Base-by-base conservation (phyloP, 768 basidiomycete species). In the Rubroboletus satanas region DNA sequence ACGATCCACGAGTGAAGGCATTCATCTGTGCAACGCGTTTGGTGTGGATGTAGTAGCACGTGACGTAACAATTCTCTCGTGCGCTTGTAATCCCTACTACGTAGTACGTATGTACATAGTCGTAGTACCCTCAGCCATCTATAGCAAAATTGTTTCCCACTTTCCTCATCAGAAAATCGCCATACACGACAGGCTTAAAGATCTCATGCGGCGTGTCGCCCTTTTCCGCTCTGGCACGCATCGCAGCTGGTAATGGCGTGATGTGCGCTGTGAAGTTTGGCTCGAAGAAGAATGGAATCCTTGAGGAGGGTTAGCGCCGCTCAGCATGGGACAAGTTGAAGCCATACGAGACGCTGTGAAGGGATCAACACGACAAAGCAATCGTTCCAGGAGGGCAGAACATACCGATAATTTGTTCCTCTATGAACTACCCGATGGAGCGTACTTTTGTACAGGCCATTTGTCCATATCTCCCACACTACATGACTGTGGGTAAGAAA, bases 401-500 rank as follows among this genome's bases (percentile, higher is more conserved):
- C 70, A 29, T 58, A 73, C 72, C 77, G 76, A 67, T 93, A 94
- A 64, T 87, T 90, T 12, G 79, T 75, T 8, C 84, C 82, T 55
- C 76, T 72, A 62, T 97, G 93, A 4, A 96, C 75, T 7, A 97
- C 94, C 4, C 91, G 81, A 70, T 96, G 94, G n/a, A 95, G 74
- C 0, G 94, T 95, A 37, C 91, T 88, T 52, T 78, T 82, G 75
- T 96, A 97, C 46, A 95, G 68, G 0, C 93, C 93, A 58, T 87
- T 84, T 6, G 88, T 86, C 93, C 93, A 96, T 44, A 86, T 79
- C 77, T 94, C 89, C 89, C 92, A 93, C 92, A 93, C 88, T 90
- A 58, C 39, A 42, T 11, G 15, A 42, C n/a, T 12, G 7, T 37
- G 18, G 7, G 52, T 60, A 17, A 64, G 45, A 33, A 11, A 21